Percentiles rank a stretch among this genome's conserved stretches.
Conservation (phyloP, 2,329 filamentous ascomycete genomes). For the Metarhizium anisopliae region DNA sequence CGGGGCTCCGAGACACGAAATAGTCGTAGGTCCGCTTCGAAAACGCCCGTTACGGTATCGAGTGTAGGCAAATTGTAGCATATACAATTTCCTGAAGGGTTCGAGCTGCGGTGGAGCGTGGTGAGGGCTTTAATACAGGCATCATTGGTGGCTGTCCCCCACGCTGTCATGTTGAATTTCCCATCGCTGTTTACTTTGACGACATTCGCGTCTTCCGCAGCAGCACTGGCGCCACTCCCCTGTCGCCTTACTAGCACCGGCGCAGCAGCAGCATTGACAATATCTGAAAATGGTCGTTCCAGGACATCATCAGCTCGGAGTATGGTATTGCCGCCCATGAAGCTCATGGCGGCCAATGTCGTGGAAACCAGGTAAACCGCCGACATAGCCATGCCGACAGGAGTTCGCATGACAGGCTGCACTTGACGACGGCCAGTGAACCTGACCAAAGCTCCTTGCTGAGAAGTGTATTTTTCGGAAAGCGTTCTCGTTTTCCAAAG, state of each 20-base stretch:
- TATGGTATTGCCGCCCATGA: neutral
- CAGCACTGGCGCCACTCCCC: conserved; percentile 5
- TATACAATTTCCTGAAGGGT: conserved; percentile 67
- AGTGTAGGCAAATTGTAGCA: conserved; percentile 76
- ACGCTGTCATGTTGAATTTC: conserved; percentile 44
- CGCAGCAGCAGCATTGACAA: neutral
- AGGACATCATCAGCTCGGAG: conserved; percentile 6
- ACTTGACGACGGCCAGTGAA: neutral
- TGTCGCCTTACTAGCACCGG: neutral
- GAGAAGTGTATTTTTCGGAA: neutral
- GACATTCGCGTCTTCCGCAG: conserved; percentile 8
- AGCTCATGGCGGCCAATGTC: neutral
- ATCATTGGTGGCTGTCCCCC: conserved; percentile 43
- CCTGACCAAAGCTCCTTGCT: neutral
- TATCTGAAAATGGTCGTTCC: conserved; percentile 2
- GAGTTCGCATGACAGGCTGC: conserved; percentile 1
- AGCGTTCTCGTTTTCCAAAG: no score
- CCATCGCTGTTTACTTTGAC: conserved; percentile 31
- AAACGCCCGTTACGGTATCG: conserved; percentile 57
- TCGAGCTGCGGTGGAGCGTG: conserved; percentile 49
- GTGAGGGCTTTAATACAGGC: conserved; percentile 53
- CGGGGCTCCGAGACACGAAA: conserved; percentile 58
- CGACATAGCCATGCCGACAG: neutral
- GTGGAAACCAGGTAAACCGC: conserved; percentile 1
- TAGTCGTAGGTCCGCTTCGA: conserved; percentile 68